Evolutionary conservation across 169 alveolate species (phyloP).

Genomic region (Plasmodium falciparum): DNA sequence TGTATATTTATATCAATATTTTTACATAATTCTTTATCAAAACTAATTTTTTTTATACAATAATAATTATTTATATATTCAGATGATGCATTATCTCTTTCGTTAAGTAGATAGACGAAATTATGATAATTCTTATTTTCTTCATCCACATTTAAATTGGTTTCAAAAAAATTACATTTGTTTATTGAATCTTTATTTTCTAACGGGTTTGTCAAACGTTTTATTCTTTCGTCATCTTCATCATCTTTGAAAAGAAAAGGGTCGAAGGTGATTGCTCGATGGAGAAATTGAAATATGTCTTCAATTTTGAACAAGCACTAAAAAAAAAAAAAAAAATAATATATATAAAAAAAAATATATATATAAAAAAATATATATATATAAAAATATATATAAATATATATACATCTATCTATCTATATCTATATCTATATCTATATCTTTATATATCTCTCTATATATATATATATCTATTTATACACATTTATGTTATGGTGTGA

Average conservation of each 20-base stretch:
- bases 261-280: constrained; percentile 42
- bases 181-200: not conserved
- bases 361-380: too few relatives aligned
- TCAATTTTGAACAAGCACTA: constrained; percentile 64
- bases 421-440: not conserved
- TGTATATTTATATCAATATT: constrained; percentile 49
- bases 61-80: constrained; percentile 44
- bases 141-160: constrained; percentile 36
- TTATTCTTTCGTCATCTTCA: constrained; percentile 12
- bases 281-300: constrained; percentile 45
- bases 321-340: not conserved
- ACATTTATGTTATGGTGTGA: too few relatives aligned
- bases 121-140: constrained; percentile 58
- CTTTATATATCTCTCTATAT: too few relatives aligned
- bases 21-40: not conserved
- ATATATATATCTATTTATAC: too few relatives aligned
- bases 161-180: not conserved
- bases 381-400: too few relatives aligned
- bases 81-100: not conserved
- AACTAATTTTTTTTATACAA: constrained; percentile 11
- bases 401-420: not conserved
- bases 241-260: constrained; percentile 50
- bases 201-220: not conserved
- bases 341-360: too few relatives aligned
- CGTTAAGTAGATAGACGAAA: constrained; percentile 21